Percentiles rank a stretch among this genome's conserved stretches.
phyloP scores from a whole-genome alignment of 2,329 filamentous ascomycete species.

The Diaporthe helianthi region DNA sequence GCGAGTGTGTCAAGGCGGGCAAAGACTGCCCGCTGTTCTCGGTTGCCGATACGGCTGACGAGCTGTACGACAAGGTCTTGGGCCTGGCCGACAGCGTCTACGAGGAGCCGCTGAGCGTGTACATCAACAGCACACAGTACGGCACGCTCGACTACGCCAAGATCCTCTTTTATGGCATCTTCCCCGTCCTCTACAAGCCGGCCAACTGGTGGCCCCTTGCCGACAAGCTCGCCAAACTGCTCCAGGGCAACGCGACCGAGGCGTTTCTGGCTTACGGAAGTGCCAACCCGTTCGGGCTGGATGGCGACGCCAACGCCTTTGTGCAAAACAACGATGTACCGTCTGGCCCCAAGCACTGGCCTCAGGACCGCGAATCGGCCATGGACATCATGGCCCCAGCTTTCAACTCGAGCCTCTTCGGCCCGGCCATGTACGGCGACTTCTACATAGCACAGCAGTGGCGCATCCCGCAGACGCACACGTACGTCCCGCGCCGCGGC shows the following conservation, averaged over 20 bases:
- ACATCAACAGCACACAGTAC: constrained; percentile 50
- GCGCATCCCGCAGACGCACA: constrained; percentile 41
- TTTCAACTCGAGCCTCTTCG: constrained; percentile 45
- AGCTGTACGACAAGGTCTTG: constrained; percentile 44
- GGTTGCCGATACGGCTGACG: constrained; percentile 46
- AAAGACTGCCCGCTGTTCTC: constrained; percentile 51
- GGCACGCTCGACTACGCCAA: constrained; percentile 48
- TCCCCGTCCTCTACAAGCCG: constrained; percentile 49
- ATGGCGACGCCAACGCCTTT: constrained; percentile 42
- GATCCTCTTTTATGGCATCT: constrained; percentile 47
- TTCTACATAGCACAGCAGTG: constrained; percentile 44
- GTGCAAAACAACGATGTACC: constrained; percentile 44
- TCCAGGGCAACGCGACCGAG: constrained; percentile 50
- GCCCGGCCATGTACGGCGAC: constrained; percentile 37
- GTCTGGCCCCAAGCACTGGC: constrained; percentile 44
- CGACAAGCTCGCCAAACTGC: constrained; percentile 43
- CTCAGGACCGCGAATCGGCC: constrained; percentile 42
- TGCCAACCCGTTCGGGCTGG: constrained; percentile 32
- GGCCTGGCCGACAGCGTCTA: constrained; percentile 44
- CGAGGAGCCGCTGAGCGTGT: constrained; percentile 49
- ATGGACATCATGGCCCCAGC: constrained; percentile 45
- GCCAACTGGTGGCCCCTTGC: constrained; percentile 47
- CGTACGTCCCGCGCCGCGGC: constrained; percentile 39
- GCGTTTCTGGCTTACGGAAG: constrained; percentile 46
- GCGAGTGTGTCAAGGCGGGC: constrained; percentile 56